phyloP scores from a whole-genome alignment of 305 asterid species.

The Striga hermonthica region DNA sequence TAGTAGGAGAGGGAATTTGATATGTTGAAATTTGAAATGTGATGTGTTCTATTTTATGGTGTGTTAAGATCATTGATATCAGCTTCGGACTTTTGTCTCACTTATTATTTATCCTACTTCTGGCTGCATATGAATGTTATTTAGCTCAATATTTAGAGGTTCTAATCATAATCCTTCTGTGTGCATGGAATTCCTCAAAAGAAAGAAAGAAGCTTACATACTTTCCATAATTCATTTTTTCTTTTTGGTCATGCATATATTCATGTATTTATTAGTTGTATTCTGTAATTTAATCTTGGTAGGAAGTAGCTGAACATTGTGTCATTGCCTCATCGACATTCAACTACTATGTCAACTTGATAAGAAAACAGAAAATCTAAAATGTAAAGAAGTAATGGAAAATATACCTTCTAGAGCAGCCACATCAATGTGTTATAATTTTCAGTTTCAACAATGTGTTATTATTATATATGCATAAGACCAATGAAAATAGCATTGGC shows the following conservation, averaged over 20 bases:
- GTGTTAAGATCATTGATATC: background rate
- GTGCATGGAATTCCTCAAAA: too few species aligned
- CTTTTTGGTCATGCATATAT: background rate
- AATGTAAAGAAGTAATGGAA: background rate
- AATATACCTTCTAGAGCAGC: background rate
- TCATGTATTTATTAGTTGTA: background rate
- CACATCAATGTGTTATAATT: background rate
- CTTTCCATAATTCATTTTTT: background rate
- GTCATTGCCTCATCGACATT: too few species aligned
- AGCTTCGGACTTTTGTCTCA: background rate
- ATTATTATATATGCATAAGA: background rate
- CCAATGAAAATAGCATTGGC: too few species aligned
- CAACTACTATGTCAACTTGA: background rate
- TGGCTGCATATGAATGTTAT: background rate
- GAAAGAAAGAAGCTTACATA: background rate
- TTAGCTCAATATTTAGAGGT: background rate
- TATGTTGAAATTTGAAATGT: background rate
- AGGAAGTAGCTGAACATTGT: background rate
- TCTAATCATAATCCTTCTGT: background rate
- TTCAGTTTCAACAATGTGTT: background rate
- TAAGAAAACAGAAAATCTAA: too few species aligned
- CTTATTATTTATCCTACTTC: background rate
- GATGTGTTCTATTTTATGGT: background rate
- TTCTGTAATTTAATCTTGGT: background rate
- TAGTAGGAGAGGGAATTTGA: background rate